Percentiles rank a stretch among this genome's conserved stretches.
Evolutionary conservation across 2,329 filamentous ascomycete species (phyloP).

Genomic region (Apiospora kogelbergensis): DNA sequence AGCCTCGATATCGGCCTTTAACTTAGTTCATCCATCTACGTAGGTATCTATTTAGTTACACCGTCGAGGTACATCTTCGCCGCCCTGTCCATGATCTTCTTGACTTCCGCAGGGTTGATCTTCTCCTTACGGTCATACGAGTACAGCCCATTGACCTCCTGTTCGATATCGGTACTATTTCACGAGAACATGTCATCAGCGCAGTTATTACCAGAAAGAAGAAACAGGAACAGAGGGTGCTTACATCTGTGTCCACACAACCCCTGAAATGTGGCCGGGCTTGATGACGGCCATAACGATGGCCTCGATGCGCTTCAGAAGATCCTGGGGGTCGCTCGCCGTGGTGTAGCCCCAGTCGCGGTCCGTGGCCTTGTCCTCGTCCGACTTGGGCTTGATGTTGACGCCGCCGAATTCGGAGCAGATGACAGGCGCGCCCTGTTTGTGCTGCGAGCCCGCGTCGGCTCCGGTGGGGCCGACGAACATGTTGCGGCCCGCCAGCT

Average conservation of each 20-base stretch:
- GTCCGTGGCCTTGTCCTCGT: slow-evolving; percentile 35
- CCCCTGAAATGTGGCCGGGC: slow-evolving; percentile 57
- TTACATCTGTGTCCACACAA: slow-evolving; percentile 67
- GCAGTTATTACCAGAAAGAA: neutral
- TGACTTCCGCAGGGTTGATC: slow-evolving; percentile 56
- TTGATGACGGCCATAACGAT: slow-evolving; percentile 58
- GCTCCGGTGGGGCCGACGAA: slow-evolving; percentile 49
- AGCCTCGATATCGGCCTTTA: neutral
- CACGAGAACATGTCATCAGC: neutral
- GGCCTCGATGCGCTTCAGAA: slow-evolving; percentile 57
- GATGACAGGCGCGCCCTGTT: slow-evolving; percentile 57
- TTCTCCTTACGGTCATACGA: slow-evolving; percentile 62
- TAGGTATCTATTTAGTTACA: neutral
- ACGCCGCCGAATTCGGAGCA: slow-evolving; percentile 70
- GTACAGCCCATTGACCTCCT: slow-evolving; percentile 68
- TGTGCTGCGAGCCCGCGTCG: slow-evolving; percentile 52
- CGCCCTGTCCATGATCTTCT: slow-evolving; percentile 56
- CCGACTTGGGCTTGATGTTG: slow-evolving; percentile 56
- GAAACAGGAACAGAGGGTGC: slow-evolving; percentile 19
- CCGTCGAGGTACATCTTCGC: slow-evolving; percentile 39
- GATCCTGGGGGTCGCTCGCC: slow-evolving; percentile 57
- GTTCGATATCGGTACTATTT: slow-evolving; percentile 56
- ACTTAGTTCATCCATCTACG: no score
- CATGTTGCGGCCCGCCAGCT: slow-evolving; percentile 50
- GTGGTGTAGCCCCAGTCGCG: slow-evolving; percentile 70